Evolutionary conservation across 257 asterid genomes (phyloP).

Genomic region (Jacaranda mimosifolia): DNA sequence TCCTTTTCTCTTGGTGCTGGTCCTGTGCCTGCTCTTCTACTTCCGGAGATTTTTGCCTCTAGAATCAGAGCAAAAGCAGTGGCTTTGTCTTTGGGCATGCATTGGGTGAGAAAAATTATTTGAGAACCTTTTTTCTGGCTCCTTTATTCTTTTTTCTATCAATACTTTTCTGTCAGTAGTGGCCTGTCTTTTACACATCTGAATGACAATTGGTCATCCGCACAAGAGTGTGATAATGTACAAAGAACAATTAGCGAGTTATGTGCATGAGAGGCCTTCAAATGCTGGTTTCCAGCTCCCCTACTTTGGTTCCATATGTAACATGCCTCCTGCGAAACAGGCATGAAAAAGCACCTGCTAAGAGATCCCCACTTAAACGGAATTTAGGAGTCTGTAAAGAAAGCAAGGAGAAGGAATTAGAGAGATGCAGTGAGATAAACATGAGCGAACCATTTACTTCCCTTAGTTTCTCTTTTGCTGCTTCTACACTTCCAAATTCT

Average conservation of each 20-base stretch:
- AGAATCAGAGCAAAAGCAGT: constrained; percentile 96
- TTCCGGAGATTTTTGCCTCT: constrained; percentile 87
- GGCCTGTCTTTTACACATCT: too few species aligned
- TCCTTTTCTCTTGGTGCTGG: constrained; percentile 99
- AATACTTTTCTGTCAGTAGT: too few species aligned
- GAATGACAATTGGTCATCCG: too few species aligned
- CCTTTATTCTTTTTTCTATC: constrained; percentile 9
- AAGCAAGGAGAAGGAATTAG: too few species aligned
- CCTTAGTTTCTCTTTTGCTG: too few species aligned
- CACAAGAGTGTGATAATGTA: too few species aligned
- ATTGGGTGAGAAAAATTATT: constrained; percentile 85
- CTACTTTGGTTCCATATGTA: not conserved
- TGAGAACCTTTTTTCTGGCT: not conserved
- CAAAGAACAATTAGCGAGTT: too few species aligned
- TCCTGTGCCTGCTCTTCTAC: constrained; percentile 98
- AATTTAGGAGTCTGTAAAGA: too few species aligned
- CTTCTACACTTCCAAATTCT: too few species aligned
- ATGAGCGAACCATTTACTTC: too few species aligned
- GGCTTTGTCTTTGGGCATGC: constrained; percentile 87
- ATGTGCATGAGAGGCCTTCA: not conserved
- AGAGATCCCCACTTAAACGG: not conserved
- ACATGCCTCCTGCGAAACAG: not conserved
- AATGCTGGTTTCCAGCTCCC: not conserved
- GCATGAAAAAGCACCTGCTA: not conserved
- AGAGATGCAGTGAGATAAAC: too few species aligned